A percentile compares a stretch with the other conserved stretches of the same genome.
Evolutionary conservation across 2,329 filamentous ascomycete species (phyloP).

Genomic region (Gnomoniopsis sp.): DNA sequence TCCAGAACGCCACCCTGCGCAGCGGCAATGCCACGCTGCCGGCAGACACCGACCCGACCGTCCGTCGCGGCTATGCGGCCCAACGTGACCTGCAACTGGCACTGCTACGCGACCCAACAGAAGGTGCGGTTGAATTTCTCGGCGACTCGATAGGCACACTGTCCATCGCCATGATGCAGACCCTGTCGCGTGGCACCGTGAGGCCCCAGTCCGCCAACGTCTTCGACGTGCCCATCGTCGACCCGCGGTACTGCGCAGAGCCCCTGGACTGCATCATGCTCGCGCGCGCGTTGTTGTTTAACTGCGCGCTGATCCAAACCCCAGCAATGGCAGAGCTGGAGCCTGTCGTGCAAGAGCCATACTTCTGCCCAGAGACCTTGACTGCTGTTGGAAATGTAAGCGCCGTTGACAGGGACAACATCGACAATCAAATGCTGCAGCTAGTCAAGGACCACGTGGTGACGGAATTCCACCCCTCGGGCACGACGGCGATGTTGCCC

Average conservation of each 20-base stretch:
- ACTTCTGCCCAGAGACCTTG: conserved; percentile 14
- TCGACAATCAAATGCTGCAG: conserved; percentile 31
- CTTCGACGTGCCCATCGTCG: conserved; percentile 46
- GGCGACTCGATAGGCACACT: conserved; percentile 24
- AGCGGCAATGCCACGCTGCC: conserved; percentile 11
- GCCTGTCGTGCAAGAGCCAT: conserved; percentile 35
- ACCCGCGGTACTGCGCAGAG: conserved; percentile 45
- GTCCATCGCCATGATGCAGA: conserved; percentile 21
- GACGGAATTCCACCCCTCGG: conserved; percentile 25
- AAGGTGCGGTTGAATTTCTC: conserved; percentile 27
- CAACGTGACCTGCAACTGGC: conserved; percentile 28
- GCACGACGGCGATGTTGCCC: conserved; percentile 19
- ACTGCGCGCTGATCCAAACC: conserved; percentile 31
- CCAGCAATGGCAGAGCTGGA: conserved; percentile 20
- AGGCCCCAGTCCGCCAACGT: conserved; percentile 43
- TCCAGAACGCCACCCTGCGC: conserved; percentile 10
- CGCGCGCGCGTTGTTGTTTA: conserved; percentile 42
- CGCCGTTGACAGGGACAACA: conserved; percentile 25
- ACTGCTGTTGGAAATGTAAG: conserved; percentile 24
- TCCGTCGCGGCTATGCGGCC: conserved; percentile 20
- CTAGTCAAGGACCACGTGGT: conserved; percentile 21
- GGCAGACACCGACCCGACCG: conserved; percentile 12
- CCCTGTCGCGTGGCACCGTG: conserved; percentile 41
- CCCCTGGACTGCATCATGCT: conserved; percentile 45
- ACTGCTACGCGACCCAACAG: conserved; percentile 33